Evolutionary conservation across 306 rosid species (phyloP), one percentile per base, ranked within the genome.

Genomic region (Leucaena leucocephala): DNA sequence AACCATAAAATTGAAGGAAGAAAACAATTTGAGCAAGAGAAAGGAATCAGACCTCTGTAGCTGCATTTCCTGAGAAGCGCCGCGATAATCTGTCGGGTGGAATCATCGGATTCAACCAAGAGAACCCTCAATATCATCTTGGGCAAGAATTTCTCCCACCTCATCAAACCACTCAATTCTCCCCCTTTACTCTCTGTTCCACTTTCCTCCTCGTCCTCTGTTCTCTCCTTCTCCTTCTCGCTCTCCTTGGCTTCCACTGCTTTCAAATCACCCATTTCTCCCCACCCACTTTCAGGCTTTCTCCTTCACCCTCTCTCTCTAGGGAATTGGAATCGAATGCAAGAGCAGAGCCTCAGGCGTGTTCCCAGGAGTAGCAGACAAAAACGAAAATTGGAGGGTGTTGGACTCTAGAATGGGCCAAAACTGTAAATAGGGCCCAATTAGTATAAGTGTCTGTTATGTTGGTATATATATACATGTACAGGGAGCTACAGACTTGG

Each of bases 11-110:
- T 66, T 14, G 35, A 77, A 54, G 62, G 52, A 63, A 68, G 49
- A 16, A 68, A 58, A 81, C 0, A 44, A 27, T 4, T 68, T 34
- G 15, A 72, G 27, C 8, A 35, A 21, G 0, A 71, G 0, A 71
- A 22, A n/a, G 7, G 19, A 35, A 10, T 70, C 80, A 13, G 15
- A 96, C 99, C 99, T 91, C 85, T 91, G 81, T 93, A 96, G 80
- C 90, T 85, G 76, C 98, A 96, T 87, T 96, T 96, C 63, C 97
- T 88, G 33, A 96, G 98, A 82, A 96, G 97, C 33, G 98, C 97
- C 19, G 96, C 79, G 8, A 96, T 89, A 82, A 96, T 93, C 84
- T 96, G 99, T 64, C 99, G 86, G 3, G 99, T 96, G 46, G 94
- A 96, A 44, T 96, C 99, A 78, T 96, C 99, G 1, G 99, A 91